These are phyloP conservation scores for Penicillium sp. DNA, from an alignment of 2,329 filamentous ascomycete species.

Conservation along the genomic window DNA sequence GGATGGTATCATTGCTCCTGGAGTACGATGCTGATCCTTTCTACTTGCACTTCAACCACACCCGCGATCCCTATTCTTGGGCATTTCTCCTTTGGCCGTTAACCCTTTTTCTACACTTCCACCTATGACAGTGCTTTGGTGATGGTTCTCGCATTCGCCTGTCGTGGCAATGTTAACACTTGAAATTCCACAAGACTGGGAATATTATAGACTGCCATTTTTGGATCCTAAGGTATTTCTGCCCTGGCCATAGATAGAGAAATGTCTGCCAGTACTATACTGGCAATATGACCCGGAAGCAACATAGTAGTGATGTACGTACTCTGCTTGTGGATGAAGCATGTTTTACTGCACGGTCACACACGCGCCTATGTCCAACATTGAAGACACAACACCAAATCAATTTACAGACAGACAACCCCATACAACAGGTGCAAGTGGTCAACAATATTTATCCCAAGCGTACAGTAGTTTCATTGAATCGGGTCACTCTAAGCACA, in stretches of 20 bases:
- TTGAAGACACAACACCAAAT: no score
- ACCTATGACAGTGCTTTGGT: no score
- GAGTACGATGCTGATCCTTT: background rate
- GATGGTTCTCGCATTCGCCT: background rate
- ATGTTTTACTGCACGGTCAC: no score
- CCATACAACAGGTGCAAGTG: background rate
- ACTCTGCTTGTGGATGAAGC: no score
- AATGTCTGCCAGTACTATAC: no score
- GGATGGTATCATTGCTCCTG: background rate
- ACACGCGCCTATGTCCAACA: no score
- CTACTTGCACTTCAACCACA: no score
- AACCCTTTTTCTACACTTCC: no score
- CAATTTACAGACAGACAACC: background rate
- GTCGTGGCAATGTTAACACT: background rate
- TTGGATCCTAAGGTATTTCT: background rate
- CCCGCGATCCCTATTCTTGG: no score
- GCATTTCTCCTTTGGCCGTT: no score
- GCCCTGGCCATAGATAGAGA: no score
- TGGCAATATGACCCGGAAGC: no score
- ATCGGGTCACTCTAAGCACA: conserved; percentile 1
- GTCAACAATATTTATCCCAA: background rate
- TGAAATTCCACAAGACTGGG: background rate
- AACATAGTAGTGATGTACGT: background rate
- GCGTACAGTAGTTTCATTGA: background rate
- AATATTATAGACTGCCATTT: background rate